Evolutionary conservation across 1,284 basidiomycete genomes (phyloP).

Genomic region (Laetiporus sulphureus): DNA sequence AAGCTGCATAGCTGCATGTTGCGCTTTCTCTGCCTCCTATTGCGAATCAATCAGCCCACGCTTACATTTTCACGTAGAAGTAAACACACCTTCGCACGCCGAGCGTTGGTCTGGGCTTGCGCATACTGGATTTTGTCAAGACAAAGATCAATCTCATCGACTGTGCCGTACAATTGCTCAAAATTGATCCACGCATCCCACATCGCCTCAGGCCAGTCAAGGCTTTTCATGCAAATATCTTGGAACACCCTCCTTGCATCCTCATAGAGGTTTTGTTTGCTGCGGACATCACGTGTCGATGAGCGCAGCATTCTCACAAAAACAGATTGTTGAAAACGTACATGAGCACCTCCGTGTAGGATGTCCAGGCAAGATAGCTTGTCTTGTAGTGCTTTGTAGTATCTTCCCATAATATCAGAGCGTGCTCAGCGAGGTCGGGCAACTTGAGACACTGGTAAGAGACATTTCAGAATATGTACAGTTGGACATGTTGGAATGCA

Average conservation of each 20-base stretch:
- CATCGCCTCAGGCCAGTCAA: conserved; percentile 91
- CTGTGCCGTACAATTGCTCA: conserved; percentile 76
- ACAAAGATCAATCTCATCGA: conserved; percentile 64
- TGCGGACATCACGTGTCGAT: too few relatives aligned
- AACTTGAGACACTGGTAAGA: conserved; percentile 37
- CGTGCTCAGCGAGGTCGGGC: conserved; percentile 43
- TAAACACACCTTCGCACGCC: conserved; percentile 57
- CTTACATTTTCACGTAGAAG: conserved; percentile 2
- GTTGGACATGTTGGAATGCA: conserved; percentile 22
- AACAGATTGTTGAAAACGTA: conserved; percentile 28
- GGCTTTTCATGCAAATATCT: conserved; percentile 55
- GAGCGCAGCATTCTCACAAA: neutral
- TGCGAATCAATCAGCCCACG: neutral
- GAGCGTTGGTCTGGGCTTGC: conserved; percentile 52
- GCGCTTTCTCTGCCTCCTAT: conserved; percentile 56
- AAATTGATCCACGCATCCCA: conserved; percentile 87
- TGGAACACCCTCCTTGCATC: conserved; percentile 62
- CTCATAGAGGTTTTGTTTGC: conserved; percentile 50
- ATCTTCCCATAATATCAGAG: conserved; percentile 54
- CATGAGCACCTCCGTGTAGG: conserved; percentile 64
- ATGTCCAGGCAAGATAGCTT: conserved; percentile 64
- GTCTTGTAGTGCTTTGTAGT: conserved; percentile 61
- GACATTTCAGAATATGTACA: neutral
- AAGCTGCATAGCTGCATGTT: conserved; percentile 45
- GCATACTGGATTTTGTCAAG: conserved; percentile 64